A percentile compares a stretch with the other conserved stretches of the same genome.
Evolutionary conservation across 305 asterid species (phyloP).

Genomic region (Rubia peregrina): DNA sequence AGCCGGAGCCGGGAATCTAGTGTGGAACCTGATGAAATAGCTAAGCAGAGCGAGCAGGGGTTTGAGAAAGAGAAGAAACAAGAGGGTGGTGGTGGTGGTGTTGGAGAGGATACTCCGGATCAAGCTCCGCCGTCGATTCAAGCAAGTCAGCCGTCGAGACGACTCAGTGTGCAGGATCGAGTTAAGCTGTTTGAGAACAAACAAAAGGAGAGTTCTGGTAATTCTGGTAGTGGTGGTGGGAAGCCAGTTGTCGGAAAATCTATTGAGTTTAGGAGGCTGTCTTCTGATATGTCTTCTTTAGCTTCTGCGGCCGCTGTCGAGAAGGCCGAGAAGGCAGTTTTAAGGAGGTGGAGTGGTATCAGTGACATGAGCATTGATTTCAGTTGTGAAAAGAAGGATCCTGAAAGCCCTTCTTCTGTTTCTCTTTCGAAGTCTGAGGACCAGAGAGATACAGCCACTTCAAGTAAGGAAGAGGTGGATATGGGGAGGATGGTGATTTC

Average conservation of each 20-base stretch:
- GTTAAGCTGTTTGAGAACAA: constrained; percentile 79
- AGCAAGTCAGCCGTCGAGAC: constrained; percentile 49
- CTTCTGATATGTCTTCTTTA: constrained; percentile 58
- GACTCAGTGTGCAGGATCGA: constrained; percentile 92
- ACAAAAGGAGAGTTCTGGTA: constrained; percentile 68
- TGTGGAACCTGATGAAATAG: constrained; percentile 36
- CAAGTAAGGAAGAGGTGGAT: constrained; percentile 26
- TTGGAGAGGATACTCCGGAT: constrained; percentile 17
- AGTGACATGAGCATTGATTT: constrained; percentile 92
- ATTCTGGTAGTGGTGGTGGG: constrained; percentile 40
- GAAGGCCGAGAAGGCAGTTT: constrained; percentile 65
- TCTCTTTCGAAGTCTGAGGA: constrained; percentile 35
- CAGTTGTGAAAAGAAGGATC: constrained; percentile 63
- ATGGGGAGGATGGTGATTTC: constrained; percentile 22
- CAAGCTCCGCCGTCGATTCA: constrained; percentile 37
- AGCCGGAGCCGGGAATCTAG: constrained; percentile 41
- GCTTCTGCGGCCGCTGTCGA: constrained; percentile 45
- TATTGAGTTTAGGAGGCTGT: constrained; percentile 60
- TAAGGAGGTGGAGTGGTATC: constrained; percentile 91
- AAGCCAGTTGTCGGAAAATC: constrained; percentile 56
- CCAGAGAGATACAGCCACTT: constrained; percentile 30
- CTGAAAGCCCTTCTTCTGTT: constrained; percentile 43
- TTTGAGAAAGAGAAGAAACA: constrained; percentile 37
- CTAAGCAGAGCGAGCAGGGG: constrained; percentile 23
- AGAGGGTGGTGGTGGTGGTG: constrained; percentile 19